phyloP scores from a whole-genome alignment of 306 rosid genomes.

The Cajanus cajan region DNA sequence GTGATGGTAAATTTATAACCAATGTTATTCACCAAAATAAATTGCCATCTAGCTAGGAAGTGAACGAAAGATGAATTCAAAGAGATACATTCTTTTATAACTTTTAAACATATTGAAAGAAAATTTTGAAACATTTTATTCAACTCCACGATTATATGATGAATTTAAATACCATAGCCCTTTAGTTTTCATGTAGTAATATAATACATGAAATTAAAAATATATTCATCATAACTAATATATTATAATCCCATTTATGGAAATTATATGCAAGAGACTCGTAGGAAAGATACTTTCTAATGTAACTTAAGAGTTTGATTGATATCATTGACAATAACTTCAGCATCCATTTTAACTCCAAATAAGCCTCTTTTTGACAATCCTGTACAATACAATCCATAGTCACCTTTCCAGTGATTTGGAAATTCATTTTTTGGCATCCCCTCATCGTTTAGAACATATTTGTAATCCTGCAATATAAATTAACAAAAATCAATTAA shows the following conservation, averaged over 20 bases:
- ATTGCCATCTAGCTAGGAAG: constrained; percentile 54
- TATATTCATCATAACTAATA: no score
- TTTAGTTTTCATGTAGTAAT: no score
- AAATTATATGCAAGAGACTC: no score
- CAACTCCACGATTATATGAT: no score
- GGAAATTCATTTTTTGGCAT: constrained; percentile 50
- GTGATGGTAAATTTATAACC: constrained; percentile 42
- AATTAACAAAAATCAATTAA: not conserved
- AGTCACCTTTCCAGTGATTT: constrained; percentile 62
- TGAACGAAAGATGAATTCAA: constrained; percentile 56
- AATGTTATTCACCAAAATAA: constrained; percentile 49
- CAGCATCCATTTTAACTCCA: constrained; percentile 57
- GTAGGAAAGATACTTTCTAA: not conserved
- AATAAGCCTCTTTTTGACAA: constrained; percentile 48
- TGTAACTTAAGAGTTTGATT: not conserved
- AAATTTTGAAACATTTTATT: no score
- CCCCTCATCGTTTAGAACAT: constrained; percentile 43
- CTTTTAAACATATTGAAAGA: constrained; percentile 53
- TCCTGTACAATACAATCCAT: constrained; percentile 57
- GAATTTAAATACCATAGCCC: no score
- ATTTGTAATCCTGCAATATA: constrained; percentile 41
- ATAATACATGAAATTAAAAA: no score
- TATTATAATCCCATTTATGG: no score
- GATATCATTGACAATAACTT: constrained; percentile 45
- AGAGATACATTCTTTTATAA: constrained; percentile 58